Evolutionary conservation across 2,329 filamentous ascomycete species (phyloP), one percentile per base, ranked within the genome.

Genomic region (Fonsecaea erecta): DNA sequence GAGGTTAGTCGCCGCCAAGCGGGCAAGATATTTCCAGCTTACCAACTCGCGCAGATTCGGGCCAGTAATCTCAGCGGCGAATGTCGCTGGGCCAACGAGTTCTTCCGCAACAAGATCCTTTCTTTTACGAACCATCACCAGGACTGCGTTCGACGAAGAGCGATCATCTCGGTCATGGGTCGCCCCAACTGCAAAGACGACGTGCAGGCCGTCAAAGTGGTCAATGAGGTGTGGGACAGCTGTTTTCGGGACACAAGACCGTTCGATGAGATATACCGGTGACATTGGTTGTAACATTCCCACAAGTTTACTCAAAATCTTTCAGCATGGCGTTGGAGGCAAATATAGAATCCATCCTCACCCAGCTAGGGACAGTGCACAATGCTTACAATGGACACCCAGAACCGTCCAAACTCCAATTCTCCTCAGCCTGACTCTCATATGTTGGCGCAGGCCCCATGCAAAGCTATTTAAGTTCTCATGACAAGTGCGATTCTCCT

Each of bases 211-310:
- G 86, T 87, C 58, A 92, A 90, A 79, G 88, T 96, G 28, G 92
- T 99, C 64, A 95, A 98, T 78, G 90, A 96, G 78, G 95, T 99
- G n/a, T 99, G 94, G 92, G 93, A 97, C 71, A 97, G 93, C 73
- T 99, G 95, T 78, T 99, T 96, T 77, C 82, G 86, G 58, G 95
- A 99, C 78, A 98, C 94, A 3, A 84, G 95, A 74, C 95, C 95
- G 1, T 99, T 99, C 78, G 93, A 98, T 77, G 94, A 98, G 77
- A 93, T 99, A 60, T 99, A 97, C 77, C 88, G 92, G 74, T 83
- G 73, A 79, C 26, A 30, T 9, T 40, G 34, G 30, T 16, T n/a
- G 26, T 48, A 11, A 48, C 6, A 40, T 24, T 43, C 34, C 21
- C 32, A 30, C 26, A 37, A 61, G 21, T 58, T 30, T 32, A 14